Evolutionary conservation across 1,284 basidiomycete species (phyloP).

Genomic region (Ganoderma boninense): DNA sequence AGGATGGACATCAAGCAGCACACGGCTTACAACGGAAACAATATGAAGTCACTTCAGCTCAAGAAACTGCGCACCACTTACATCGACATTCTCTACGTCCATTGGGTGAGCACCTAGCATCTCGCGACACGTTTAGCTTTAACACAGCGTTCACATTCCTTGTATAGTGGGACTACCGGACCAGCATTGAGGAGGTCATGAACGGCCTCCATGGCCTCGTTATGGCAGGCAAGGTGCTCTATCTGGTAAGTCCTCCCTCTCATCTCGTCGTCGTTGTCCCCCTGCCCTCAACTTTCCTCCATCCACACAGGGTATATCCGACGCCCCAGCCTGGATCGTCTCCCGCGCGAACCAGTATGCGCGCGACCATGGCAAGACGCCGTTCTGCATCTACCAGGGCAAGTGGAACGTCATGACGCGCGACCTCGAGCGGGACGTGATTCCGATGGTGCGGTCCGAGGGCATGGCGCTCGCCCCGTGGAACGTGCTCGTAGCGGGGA

Average conservation of each 20-base stretch:
- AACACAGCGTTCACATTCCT: slow-evolving; percentile 46
- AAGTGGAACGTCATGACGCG: slow-evolving; percentile 56
- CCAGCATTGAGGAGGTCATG: slow-evolving; percentile 55
- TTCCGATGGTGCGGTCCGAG: slow-evolving; percentile 55
- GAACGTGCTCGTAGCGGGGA: slow-evolving; percentile 43
- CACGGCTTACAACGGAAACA: slow-evolving; percentile 50
- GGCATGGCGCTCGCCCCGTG: slow-evolving; percentile 38
- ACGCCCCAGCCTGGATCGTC: slow-evolving; percentile 65
- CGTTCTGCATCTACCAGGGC: slow-evolving; percentile 67
- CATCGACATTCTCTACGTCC: slow-evolving; percentile 47
- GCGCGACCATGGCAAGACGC: slow-evolving; percentile 49
- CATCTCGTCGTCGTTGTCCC: not conserved
- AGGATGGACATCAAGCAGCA: slow-evolving; percentile 38
- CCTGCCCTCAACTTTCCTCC: slow-evolving; percentile 21
- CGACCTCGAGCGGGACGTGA: slow-evolving; percentile 65
- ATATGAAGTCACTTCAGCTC: slow-evolving; percentile 50
- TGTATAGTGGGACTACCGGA: slow-evolving; percentile 48
- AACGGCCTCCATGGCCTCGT: slow-evolving; percentile 54
- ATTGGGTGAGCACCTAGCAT: slow-evolving; percentile 11
- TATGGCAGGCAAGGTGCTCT: slow-evolving; percentile 51
- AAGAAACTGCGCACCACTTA: slow-evolving; percentile 64
- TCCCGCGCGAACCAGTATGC: slow-evolving; percentile 61
- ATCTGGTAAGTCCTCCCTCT: slow-evolving; percentile 45
- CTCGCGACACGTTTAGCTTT: not conserved
- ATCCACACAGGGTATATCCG: slow-evolving; percentile 41